These are phyloP conservation scores for Lomentospora prolificans DNA, from an alignment of 2,329 filamentous ascomycete species.

Conservation along the genomic window DNA sequence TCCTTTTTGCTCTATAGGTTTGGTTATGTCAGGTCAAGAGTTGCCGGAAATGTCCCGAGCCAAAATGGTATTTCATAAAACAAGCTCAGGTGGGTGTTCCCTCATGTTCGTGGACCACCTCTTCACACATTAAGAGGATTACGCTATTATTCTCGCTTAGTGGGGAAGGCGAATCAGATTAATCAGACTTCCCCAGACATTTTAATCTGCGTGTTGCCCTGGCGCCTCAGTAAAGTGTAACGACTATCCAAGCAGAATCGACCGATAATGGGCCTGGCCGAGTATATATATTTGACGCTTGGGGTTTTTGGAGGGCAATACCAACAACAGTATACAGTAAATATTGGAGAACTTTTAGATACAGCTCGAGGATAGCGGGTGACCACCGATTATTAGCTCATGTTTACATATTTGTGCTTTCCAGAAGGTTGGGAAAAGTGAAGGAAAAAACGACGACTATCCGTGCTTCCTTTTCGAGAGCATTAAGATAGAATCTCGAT, in stretches of 20 bases:
- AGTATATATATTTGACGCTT: neutral
- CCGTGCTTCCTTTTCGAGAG: neutral
- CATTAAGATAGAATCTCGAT: neutral
- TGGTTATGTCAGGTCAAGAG: too few species aligned
- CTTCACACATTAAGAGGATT: neutral
- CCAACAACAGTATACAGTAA: neutral
- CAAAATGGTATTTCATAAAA: neutral
- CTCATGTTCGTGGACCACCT: neutral
- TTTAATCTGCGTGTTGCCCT: slow-evolving; percentile 9
- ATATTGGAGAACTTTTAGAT: neutral
- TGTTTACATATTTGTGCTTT: neutral
- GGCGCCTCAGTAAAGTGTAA: neutral
- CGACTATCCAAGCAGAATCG: neutral
- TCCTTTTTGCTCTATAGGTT: too few species aligned
- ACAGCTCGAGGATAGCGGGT: neutral
- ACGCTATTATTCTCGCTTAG: neutral
- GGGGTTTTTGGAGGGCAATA: too few species aligned
- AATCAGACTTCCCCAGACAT: slow-evolving; percentile 1
- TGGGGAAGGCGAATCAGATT: neutral
- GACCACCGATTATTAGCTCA: neutral
- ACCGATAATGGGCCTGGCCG: neutral
- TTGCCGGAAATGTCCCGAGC: neutral
- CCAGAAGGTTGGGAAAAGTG: neutral
- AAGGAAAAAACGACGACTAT: neutral
- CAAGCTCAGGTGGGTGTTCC: neutral